phyloP scores from a whole-genome alignment of 805 yeast species.

The Pichia occidentalis region DNA sequence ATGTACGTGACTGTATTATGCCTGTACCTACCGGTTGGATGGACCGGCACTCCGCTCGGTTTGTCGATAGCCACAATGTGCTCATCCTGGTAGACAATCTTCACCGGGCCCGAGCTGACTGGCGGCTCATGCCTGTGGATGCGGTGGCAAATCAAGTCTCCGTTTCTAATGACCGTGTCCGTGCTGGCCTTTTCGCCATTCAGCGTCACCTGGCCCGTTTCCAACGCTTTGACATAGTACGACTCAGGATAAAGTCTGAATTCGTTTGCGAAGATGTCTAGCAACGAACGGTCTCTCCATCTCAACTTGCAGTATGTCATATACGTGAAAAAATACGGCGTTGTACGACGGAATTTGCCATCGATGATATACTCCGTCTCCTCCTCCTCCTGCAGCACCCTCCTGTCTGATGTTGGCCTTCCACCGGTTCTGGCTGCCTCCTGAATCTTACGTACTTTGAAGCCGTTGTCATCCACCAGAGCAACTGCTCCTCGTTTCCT shows the following conservation, averaged over 20 bases:
- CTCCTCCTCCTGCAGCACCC: conserved; percentile 49
- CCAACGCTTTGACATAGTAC: conserved; percentile 52
- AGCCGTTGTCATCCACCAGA: conserved; percentile 38
- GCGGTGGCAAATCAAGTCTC: conserved; percentile 74
- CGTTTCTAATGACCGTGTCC: conserved; percentile 66
- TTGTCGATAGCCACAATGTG: conserved; percentile 79
- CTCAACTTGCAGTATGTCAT: conserved; percentile 85
- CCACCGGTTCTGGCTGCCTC: conserved; percentile 38
- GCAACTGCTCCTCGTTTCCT: conserved; percentile 11
- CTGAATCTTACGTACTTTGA: conserved; percentile 38
- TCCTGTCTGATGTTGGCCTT: conserved; percentile 31
- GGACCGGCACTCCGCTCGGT: conserved; percentile 93
- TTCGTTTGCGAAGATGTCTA: conserved; percentile 78
- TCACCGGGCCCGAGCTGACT: conserved; percentile 53
- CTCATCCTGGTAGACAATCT: conserved; percentile 67
- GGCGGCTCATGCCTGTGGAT: conserved; percentile 90
- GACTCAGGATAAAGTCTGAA: conserved; percentile 71
- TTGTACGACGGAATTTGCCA: conserved; percentile 61
- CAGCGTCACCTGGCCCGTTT: conserved; percentile 65
- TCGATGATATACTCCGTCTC: conserved; percentile 51
- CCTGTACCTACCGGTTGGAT: conserved; percentile 85
- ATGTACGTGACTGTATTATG: conserved; percentile 72
- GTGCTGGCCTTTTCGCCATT: conserved; percentile 58
- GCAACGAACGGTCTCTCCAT: conserved; percentile 79
- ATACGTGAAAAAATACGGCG: conserved; percentile 85